These are phyloP conservation scores for Agapanthus africanus DNA, from an alignment of 106 monocot species.

Conservation along the genomic window DNA sequence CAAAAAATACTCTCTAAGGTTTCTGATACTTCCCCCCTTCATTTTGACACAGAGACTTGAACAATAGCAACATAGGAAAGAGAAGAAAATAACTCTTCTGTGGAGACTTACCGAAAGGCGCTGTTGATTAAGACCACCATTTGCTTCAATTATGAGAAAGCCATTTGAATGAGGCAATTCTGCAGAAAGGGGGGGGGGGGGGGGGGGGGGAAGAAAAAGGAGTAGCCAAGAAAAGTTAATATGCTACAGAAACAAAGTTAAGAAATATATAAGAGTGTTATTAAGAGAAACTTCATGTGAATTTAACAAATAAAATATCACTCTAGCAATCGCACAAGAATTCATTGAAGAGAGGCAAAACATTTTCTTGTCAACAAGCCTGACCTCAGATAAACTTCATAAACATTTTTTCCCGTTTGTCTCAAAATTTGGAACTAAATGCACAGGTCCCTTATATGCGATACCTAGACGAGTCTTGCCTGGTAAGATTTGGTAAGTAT, in stretches of 20 bases:
- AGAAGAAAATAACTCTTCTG: background rate
- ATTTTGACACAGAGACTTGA: background rate
- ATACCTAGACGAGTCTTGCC: too few relatives aligned
- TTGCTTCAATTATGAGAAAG: constrained; percentile 93
- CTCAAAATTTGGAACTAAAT: background rate
- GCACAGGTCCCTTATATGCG: too few relatives aligned
- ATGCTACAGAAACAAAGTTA: background rate
- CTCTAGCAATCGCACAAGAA: background rate
- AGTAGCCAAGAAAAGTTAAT: background rate
- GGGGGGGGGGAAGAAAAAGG: background rate
- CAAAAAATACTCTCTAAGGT: too few relatives aligned
- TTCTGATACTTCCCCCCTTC: background rate
- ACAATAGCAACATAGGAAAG: background rate
- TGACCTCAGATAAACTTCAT: background rate
- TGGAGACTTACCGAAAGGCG: constrained; percentile 69
- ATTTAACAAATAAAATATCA: background rate
- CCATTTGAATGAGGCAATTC: constrained; percentile 84
- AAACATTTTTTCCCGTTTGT: background rate
- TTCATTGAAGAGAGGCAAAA: background rate
- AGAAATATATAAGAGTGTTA: background rate
- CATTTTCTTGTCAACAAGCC: background rate
- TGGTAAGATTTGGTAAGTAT: too few relatives aligned
- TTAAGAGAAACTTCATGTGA: background rate
- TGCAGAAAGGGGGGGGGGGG: background rate
- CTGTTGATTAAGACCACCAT: constrained; percentile 97